Base-by-base conservation (phyloP, 805 yeast genomes). In the Hanseniaspora lachancei region DNA sequence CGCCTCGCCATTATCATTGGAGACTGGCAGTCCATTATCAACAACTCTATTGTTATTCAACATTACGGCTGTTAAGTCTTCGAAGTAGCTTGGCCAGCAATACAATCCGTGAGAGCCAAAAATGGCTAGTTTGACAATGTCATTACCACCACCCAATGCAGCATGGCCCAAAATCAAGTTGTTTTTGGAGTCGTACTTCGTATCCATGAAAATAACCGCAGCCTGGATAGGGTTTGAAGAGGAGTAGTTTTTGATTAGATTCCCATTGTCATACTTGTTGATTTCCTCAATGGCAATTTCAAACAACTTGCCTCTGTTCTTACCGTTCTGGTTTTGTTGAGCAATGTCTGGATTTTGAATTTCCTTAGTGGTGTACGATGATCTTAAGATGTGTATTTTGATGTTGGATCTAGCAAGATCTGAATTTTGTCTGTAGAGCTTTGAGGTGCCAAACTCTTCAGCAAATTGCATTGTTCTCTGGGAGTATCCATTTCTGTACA, bases 51-150 rank as follows among this genome's bases (percentile, higher is more conserved):
- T 47, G 44, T 47, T 54, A 42, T 50, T 50, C 58, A 85, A 86
- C 1, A 65, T 65, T 0, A 73, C 77, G 16, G 65, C 74, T 0
- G 93, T 84, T n/a, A 76, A 75, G 64, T 93, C 97, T 57, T 88
- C 93, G 58, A 88, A 73, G 57, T 77, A 77, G n/a, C 77, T 68
- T n/a, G 98, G 97, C 95, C 95, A 93, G 1, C 95, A 79, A 66
- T 86, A 89, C 13, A 88, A 61, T 0, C 95, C 93, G 64, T 93
- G 97, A 7, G 95, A 82, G 6, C 98, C 98, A 68, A 89, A 91
- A 10, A 93, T 88, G 1, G 95, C 97, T 55, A 93, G 69, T 60
- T 81, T 81, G 44, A 87, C 72, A 44, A 79, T 72, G 43, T 76
- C 82, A 27, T 76, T 75, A 13, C 93, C 93, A 32, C 97, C 97